phyloP scores from a whole-genome alignment of 106 monocot genomes.

The Dendrobium chrysotoxum region DNA sequence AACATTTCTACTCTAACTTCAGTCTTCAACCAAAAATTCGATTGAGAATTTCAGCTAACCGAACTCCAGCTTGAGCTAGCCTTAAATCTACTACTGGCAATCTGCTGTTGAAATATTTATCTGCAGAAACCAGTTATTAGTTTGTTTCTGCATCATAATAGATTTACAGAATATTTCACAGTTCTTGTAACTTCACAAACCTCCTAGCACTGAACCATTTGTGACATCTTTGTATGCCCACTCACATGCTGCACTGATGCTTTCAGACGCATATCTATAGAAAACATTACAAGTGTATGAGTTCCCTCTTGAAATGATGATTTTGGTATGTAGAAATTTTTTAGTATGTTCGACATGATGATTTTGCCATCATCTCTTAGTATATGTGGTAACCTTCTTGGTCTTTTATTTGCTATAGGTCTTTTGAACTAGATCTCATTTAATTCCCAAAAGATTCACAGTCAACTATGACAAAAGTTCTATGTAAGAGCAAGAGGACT shows the following conservation, averaged over 20 bases:
- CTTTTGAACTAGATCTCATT: too few relatives aligned
- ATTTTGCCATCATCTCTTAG: too few relatives aligned
- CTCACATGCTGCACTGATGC: conserved; percentile 45
- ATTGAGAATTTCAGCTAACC: conserved; percentile 52
- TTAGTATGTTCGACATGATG: too few relatives aligned
- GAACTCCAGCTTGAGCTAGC: conserved; percentile 40
- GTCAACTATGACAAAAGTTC: too few relatives aligned
- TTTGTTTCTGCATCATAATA: background rate
- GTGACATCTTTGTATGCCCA: conserved; percentile 51
- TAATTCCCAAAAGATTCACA: too few relatives aligned
- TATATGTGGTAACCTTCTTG: too few relatives aligned
- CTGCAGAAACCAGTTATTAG: conserved; percentile 17
- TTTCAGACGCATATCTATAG: conserved; percentile 52
- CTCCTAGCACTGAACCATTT: conserved; percentile 29
- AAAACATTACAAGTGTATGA: background rate
- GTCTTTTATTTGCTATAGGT: too few relatives aligned
- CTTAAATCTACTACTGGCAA: conserved; percentile 34
- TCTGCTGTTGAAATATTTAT: conserved; percentile 44
- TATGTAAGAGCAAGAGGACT: background rate
- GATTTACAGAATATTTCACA: background rate
- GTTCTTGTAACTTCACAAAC: conserved; percentile 7
- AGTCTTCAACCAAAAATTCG: conserved; percentile 31
- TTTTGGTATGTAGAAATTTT: too few relatives aligned
- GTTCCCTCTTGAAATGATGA: too few relatives aligned
- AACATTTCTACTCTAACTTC: background rate